Percentiles rank a stretch among this genome's conserved stretches.
Evolutionary conservation across 1,284 basidiomycete genomes (phyloP).

Genomic region (Laetiporus sulphureus): DNA sequence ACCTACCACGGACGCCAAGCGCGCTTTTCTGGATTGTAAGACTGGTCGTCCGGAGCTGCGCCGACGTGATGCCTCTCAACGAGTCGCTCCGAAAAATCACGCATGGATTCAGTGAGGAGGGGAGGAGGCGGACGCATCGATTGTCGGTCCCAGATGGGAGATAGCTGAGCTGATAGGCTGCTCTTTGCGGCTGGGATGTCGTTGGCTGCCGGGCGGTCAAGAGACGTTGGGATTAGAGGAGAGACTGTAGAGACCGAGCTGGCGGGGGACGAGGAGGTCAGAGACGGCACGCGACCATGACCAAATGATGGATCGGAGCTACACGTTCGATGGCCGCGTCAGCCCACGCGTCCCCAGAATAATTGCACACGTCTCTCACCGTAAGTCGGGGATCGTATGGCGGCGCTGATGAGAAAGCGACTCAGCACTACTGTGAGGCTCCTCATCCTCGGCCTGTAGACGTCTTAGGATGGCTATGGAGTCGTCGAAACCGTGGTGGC

Average conservation of each 20-base stretch:
- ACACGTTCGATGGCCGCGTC: no score
- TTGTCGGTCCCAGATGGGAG: slow-evolving; percentile 2
- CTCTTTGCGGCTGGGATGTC: background rate
- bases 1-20: slow-evolving; percentile 9
- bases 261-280: slow-evolving; percentile 11
- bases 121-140: slow-evolving; percentile 3
- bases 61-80: slow-evolving; percentile 1
- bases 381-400: slow-evolving; percentile 4
- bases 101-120: background rate
- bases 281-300: slow-evolving; percentile 6
- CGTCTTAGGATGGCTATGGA: slow-evolving; percentile 57
- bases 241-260: slow-evolving; percentile 10
- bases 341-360: background rate
- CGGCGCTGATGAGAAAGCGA: slow-evolving; percentile 10
- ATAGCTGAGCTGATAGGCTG: background rate
- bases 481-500: slow-evolving; percentile 44
- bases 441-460: slow-evolving; percentile 42
- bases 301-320: slow-evolving; percentile 21
- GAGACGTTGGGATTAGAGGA: slow-evolving; percentile 4
- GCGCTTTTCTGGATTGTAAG: slow-evolving; percentile 1
- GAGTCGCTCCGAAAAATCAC: background rate
- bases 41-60: slow-evolving; percentile 1
- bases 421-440: slow-evolving; percentile 8
- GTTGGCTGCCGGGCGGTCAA: background rate
- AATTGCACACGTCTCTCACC: slow-evolving; percentile 5